Conservation (phyloP, 257 asterid genomes). For the Rehmannia glutinosa region DNA sequence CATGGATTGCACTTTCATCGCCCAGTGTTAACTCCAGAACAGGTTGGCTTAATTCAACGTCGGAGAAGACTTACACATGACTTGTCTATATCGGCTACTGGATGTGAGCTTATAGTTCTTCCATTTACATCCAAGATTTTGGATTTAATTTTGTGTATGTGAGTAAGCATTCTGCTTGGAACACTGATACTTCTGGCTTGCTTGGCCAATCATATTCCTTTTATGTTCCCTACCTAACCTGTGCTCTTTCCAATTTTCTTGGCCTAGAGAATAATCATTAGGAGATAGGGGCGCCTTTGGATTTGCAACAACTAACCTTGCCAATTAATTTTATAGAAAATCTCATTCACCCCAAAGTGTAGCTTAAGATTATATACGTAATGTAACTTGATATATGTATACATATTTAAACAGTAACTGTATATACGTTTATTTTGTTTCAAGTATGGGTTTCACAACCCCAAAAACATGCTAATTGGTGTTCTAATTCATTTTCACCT, state of each 20-base stretch:
- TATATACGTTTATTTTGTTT: too few species aligned
- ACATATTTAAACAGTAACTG: too few species aligned
- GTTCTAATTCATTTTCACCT: not conserved
- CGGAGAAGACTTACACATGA: conserved; percentile 38
- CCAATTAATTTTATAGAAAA: not conserved
- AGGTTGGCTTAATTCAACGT: conserved; percentile 99
- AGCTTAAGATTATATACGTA: too few species aligned
- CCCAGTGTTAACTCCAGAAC: too few species aligned
- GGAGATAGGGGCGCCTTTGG: not conserved
- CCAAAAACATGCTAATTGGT: not conserved
- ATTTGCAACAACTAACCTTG: not conserved
- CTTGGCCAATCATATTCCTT: not conserved
- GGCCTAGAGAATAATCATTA: not conserved
- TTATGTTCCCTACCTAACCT: not conserved
- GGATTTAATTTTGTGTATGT: not conserved
- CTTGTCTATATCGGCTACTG: conserved; percentile 17
- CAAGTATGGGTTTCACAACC: too few species aligned
- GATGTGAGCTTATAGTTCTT: conserved; percentile 7
- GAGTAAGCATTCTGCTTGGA: conserved; percentile 1
- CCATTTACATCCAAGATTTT: conserved; percentile 4
- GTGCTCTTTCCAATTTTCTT: not conserved
- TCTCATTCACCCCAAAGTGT: too few species aligned
- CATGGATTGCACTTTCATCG: too few species aligned
- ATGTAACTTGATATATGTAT: too few species aligned
- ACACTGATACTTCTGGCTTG: not conserved